Evolutionary conservation across 768 basidiomycete species (phyloP), one percentile per base, ranked within the genome.

Genomic region (Boletus sp.): DNA sequence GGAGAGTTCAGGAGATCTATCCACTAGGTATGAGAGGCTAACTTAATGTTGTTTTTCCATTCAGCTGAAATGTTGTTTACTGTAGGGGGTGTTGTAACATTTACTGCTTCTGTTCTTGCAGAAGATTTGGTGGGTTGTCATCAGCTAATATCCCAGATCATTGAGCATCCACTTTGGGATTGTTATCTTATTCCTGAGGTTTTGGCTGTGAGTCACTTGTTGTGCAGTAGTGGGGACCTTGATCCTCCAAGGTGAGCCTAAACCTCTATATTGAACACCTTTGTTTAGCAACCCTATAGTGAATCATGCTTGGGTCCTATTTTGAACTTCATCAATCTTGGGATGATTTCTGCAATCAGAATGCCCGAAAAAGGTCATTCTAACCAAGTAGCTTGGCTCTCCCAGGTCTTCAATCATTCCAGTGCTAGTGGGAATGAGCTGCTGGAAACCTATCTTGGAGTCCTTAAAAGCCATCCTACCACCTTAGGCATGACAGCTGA

Each of bases 31-130:
- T 47, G 79, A 67, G 17, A 19, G 4, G 9, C 1, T 32, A 0
- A 23, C n/a, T 35, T 38, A 4, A 32, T 9, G 8, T 40, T 47
- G 1, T 27, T 29, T 30, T 57, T 0, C 4, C 38, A 1, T 40
- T 23, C 5, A 40, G 27, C 50, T 58, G 29, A 60, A 30, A 32
- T 30, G 55, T 23, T 14, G 10, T 27, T 17, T 54, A 15, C 7
- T 19, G 0, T 29, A 91, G 90, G 90, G 45, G 90, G 90, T 4
- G 70, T 91, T 56, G 77, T 84, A 2, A 88, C 88, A 2, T 87
- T 91, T 54, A 85, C 84, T 17, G 78, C 88, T 1, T 72, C 72
- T 50, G 85, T 82, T 19, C 74, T 91, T 44, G 57, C 77, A 13
- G 77, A 80, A 34, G 76, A 85, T 62, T 80, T 82, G 6, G 48